Percentiles rank a stretch among this genome's conserved stretches.
phyloP scores from a whole-genome alignment of 305 asterid species.

The Fraxinus floribunda region DNA sequence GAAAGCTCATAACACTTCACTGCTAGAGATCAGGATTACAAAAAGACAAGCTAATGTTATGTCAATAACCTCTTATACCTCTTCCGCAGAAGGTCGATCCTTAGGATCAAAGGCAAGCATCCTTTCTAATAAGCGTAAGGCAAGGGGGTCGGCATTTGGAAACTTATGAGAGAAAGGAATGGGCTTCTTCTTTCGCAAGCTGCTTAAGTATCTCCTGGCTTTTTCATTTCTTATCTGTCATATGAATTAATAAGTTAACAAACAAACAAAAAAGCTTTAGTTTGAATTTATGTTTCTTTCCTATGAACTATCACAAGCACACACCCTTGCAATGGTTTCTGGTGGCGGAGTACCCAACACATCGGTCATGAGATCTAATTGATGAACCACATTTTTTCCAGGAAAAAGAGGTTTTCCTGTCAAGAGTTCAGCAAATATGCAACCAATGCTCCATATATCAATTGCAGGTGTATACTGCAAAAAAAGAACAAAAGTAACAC shows the following conservation, averaged over 20 bases:
- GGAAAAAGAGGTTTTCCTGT: conserved; percentile 94
- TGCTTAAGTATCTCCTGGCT: conserved; percentile 89
- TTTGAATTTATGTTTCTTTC: background rate
- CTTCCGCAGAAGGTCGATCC: conserved; percentile 92
- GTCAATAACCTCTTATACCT: conserved; percentile 38
- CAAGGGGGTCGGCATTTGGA: conserved; percentile 81
- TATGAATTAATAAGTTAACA: conserved; percentile 25
- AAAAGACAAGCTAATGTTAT: background rate
- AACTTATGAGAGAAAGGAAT: conserved; percentile 80
- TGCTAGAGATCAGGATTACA: conserved; percentile 26
- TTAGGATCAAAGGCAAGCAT: conserved; percentile 97
- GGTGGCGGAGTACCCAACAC: conserved; percentile 86
- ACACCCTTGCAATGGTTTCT: conserved; percentile 90
- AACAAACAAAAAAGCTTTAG: conserved; percentile 13
- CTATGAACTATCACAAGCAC: conserved; percentile 20
- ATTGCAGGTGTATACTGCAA: conserved; percentile 93
- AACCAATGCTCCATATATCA: conserved; percentile 94
- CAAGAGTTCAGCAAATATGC: conserved; percentile 89
- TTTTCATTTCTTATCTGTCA: conserved; percentile 92
- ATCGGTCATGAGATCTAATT: conserved; percentile 92
- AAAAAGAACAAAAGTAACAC: conserved; percentile 4
- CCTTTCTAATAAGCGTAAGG: conserved; percentile 83
- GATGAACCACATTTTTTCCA: conserved; percentile 92
- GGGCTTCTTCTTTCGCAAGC: conserved; percentile 89
- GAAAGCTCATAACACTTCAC: conserved; percentile 25